Evolutionary conservation across 768 basidiomycete species (phyloP).

Genomic region (Peribolospora kevripleyi): DNA sequence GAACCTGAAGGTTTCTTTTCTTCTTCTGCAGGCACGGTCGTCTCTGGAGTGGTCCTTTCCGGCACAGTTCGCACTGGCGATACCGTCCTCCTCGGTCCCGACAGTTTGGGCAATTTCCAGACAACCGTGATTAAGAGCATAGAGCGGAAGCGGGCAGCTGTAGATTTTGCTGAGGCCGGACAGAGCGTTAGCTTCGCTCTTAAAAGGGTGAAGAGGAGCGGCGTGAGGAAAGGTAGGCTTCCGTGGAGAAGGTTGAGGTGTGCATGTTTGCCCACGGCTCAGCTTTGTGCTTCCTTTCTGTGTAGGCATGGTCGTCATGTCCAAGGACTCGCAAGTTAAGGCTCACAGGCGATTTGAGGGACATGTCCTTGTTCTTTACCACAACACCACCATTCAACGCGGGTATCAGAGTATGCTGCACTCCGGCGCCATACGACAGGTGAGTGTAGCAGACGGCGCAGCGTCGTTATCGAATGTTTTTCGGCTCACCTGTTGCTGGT

Average conservation of each 20-base stretch:
- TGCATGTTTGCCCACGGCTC: too few relatives aligned
- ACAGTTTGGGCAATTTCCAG: slow-evolving; percentile 69
- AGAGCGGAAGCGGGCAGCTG: slow-evolving; percentile 75
- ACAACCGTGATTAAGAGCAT: slow-evolving; percentile 65
- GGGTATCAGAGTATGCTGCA: slow-evolving; percentile 18
- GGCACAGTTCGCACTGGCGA: slow-evolving; percentile 42
- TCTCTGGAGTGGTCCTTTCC: slow-evolving; percentile 18
- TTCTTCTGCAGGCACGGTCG: slow-evolving; percentile 5
- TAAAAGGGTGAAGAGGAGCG: slow-evolving; percentile 57
- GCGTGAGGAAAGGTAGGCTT: slow-evolving; percentile 43
- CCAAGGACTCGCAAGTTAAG: slow-evolving; percentile 13
- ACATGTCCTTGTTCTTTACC: slow-evolving; percentile 69
- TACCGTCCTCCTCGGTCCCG: slow-evolving; percentile 62
- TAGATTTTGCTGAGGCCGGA: slow-evolving; percentile 69
- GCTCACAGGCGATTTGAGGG: slow-evolving; percentile 74
- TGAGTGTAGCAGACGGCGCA: too few relatives aligned
- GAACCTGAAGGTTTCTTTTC: not conserved
- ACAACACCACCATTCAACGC: slow-evolving; percentile 10
- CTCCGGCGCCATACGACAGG: slow-evolving; percentile 12
- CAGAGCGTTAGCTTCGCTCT: slow-evolving; percentile 84
- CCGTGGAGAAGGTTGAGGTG: too few relatives aligned
- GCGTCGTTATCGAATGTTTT: not conserved
- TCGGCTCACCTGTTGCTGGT: not conserved
- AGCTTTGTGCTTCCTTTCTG: slow-evolving; percentile 15
- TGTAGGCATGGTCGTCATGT: slow-evolving; percentile 4